Percentiles rank a stretch among this genome's conserved stretches.
Evolutionary conservation across 1,284 basidiomycete genomes (phyloP).

Genomic region (Sporisorium iseilematis-ciliati): DNA sequence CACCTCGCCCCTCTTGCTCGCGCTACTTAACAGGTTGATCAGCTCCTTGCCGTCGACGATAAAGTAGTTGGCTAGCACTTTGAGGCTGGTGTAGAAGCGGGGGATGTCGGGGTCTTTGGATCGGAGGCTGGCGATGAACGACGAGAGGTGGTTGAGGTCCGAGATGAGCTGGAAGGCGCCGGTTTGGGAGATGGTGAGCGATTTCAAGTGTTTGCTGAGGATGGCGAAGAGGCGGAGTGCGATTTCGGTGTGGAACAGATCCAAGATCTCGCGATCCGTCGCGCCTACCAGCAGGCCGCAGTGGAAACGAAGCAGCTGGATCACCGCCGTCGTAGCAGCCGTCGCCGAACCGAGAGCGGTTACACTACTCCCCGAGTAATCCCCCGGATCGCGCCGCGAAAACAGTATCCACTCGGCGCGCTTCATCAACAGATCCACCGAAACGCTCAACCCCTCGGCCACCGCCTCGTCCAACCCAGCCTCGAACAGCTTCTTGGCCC

Average conservation of each 20-base stretch:
- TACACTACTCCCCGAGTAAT: constrained; percentile 73
- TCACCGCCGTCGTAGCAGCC: constrained; percentile 83
- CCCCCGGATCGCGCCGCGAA: constrained; percentile 83
- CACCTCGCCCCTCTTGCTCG: constrained; percentile 10
- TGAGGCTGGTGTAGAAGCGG: constrained; percentile 89
- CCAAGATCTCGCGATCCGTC: constrained; percentile 93
- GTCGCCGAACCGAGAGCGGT: constrained; percentile 77
- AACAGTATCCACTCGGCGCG: constrained; percentile 95
- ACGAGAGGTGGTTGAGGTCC: constrained; percentile 91
- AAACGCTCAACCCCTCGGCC: constrained; percentile 90
- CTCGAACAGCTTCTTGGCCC: constrained; percentile 97
- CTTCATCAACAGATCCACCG: constrained; percentile 94
- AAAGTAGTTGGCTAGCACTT: constrained; percentile 95
- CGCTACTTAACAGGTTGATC: constrained; percentile 67
- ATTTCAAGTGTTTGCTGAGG: constrained; percentile 94
- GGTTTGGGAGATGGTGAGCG: constrained; percentile 91
- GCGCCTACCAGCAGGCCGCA: constrained; percentile 90
- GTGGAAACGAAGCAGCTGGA: constrained; percentile 78
- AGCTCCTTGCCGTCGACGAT: constrained; percentile 81
- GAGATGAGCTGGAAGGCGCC: constrained; percentile 97
- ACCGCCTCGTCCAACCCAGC: constrained; percentile 90
- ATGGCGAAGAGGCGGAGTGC: constrained; percentile 90
- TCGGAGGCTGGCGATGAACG: constrained; percentile 77
- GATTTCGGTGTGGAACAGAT: constrained; percentile 97
- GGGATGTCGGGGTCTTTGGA: constrained; percentile 76